Evolutionary conservation across 108 stramenopile species (phyloP), one percentile per base, ranked within the genome.

Genomic region (Nitzschia sp.): DNA sequence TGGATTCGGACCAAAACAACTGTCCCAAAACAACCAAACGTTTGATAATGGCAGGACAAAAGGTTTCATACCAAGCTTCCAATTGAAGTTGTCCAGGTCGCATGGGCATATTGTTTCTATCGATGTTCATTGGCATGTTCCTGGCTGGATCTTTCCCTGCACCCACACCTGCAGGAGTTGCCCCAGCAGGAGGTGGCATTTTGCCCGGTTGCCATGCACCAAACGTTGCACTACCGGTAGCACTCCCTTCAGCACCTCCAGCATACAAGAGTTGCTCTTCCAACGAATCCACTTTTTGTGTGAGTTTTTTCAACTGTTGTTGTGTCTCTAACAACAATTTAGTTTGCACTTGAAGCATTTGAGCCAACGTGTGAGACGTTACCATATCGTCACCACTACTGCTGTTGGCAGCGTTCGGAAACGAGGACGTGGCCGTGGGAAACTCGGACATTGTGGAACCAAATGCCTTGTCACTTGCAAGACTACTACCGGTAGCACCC

Each of bases 301-400:
- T 43, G 34, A 81, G 41, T 17, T 65, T 62, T 19, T 81, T 63
- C 5, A 81, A 14, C 14, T 71, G 71, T 63, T 55, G 41, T 53
- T 81, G 80, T 44, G 76, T 51, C 10, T 70, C 53, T 40, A 76
- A 12, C 25, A 81, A 41, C 50, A 80, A 19, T 19, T 17, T 34
- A 0, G 75, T 81, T 58, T 81, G 80, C 20, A 57, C 52, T 57
- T 81, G 51, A 50, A 76, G 53, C 34, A 53, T 26, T 57, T 37
- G 10, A 6, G 19, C 20, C 6, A 56, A 17, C 29, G 5, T 34
- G 5, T 34, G 29, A 34, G 29, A 34, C 29, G 29, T 34, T 34
- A 34, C 29, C 5, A 21, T 29, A 38, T 12, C 14, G n/a, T 24
- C 41, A 60, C 34, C 10, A 20, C 10, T n/a, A 51, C 53, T 38